A percentile compares a stretch with the other conserved stretches of the same genome.
These are phyloP conservation scores for Sphaerobolus stellatus DNA, from an alignment of 1,284 basidiomycete genomes.

Conservation along the genomic window DNA sequence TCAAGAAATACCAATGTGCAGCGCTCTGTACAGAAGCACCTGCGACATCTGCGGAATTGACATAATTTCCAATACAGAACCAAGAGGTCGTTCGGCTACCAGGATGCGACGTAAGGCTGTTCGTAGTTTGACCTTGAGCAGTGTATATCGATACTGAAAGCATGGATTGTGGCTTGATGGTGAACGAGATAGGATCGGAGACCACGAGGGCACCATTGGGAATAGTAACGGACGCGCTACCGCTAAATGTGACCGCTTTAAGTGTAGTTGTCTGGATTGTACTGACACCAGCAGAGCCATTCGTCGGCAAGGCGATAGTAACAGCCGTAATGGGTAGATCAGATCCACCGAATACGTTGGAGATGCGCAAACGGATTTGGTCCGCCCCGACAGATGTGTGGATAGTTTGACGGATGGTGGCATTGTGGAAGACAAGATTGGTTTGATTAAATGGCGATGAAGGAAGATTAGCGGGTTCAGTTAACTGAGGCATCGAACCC, in stretches of 20 bases:
- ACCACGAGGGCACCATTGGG: slow-evolving; percentile 47
- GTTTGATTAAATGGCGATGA: slow-evolving; percentile 40
- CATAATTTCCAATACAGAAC: slow-evolving; percentile 41
- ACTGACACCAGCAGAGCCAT: slow-evolving; percentile 36
- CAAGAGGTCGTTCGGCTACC: slow-evolving; percentile 49
- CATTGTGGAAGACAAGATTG: slow-evolving; percentile 41
- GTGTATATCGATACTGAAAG: slow-evolving; percentile 43
- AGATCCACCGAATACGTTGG: slow-evolving; percentile 47
- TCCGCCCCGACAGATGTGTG: slow-evolving; percentile 41
- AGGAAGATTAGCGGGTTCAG: slow-evolving; percentile 43
- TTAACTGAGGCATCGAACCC: slow-evolving; percentile 49
- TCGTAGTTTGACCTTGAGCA: slow-evolving; percentile 39
- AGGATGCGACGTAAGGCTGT: slow-evolving; percentile 46
- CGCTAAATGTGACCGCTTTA: slow-evolving; percentile 44
- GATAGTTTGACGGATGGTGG: slow-evolving; percentile 49
- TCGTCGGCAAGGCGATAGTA: slow-evolving; percentile 41
- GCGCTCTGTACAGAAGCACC: slow-evolving; percentile 30
- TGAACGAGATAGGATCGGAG: slow-evolving; percentile 45
- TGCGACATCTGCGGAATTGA: slow-evolving; percentile 35
- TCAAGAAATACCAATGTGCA: slow-evolving; percentile 47
- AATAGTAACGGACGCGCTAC: slow-evolving; percentile 37
- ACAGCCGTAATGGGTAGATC: slow-evolving; percentile 44
- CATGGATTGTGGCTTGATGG: slow-evolving; percentile 36
- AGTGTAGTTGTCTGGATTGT: slow-evolving; percentile 37
- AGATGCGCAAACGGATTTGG: slow-evolving; percentile 45